These are phyloP conservation scores for Talaromyces liani DNA, from an alignment of 495 filamentous ascomycete species.

Conservation along the genomic window DNA sequence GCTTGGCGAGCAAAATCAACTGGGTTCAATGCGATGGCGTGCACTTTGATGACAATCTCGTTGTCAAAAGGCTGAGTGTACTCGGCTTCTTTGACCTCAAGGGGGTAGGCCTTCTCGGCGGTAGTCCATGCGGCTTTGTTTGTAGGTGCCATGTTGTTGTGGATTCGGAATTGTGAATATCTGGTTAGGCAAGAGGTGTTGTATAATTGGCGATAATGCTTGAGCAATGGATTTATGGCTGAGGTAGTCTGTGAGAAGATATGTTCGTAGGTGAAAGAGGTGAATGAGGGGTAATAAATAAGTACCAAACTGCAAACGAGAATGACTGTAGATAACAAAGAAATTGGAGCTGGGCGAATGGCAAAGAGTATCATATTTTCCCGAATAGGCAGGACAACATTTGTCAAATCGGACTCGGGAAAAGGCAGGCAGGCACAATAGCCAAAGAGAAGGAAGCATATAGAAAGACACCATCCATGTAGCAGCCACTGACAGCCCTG, in stretches of 20 bases:
- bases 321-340: background rate
- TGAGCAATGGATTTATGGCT: background rate
- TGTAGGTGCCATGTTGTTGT: slow-evolving; percentile 4
- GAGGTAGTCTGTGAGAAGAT: background rate
- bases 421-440: background rate
- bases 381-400: background rate
- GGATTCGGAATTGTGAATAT: background rate
- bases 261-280: background rate
- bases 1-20: slow-evolving; percentile 25
- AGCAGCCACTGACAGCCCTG: too few relatives aligned
- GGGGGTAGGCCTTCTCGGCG: slow-evolving; percentile 16
- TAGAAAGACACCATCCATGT: background rate
- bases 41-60: slow-evolving; percentile 30
- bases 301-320: background rate
- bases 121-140: slow-evolving; percentile 35
- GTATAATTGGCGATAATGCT: background rate
- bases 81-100: slow-evolving; percentile 27
- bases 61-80: slow-evolving; percentile 19
- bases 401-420: background rate
- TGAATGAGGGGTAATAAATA: background rate
- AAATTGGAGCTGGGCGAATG: background rate
- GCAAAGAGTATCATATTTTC: background rate
- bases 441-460: background rate
- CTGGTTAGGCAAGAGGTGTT: background rate
- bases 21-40: slow-evolving; percentile 39